Evolutionary conservation across 306 rosid genomes (phyloP), one percentile per base, ranked within the genome.

Genomic region (Hippophae tibetana): DNA sequence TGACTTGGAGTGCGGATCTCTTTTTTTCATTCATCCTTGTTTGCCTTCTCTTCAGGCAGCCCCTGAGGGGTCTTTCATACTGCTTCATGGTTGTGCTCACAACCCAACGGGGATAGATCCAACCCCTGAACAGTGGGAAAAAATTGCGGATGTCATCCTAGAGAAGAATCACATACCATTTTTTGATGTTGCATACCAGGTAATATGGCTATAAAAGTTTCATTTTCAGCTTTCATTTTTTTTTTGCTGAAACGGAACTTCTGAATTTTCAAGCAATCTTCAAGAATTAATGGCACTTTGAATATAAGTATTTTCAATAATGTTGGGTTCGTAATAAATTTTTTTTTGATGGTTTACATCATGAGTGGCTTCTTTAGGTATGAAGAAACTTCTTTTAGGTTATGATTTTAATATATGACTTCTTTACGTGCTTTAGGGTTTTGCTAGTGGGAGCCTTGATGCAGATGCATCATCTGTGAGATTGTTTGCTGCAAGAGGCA

Each of bases 51-150:
- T 69, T 14, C 70, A 92, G 99, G 86, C 82, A 13, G 96, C 96
- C 52, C 94, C 99, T 1, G 96, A 92, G 73, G 99, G 96, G 68
- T 78, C 99, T 58, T 92, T 92, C 75, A 72, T 92, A 57, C 47
- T 92, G 73, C 96, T 92, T 74, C 99, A 92, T 82, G 99, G 99
- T 68, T 92, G 99, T 77, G 99, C 99, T 57, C 99, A 92, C 77
- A 88, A 92, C 73, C 99, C 99, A 46, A 88, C 99, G 48, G 99
- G 99, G 70, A 92, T 92, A 59, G 99, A 92, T 74, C 99, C 96
- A 53, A 88, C 94, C 13, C 84, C 73, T 31, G 86, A 88, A 31
- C 99, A 92, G 73, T 92, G 99, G 99, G 93, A 82, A 68, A 88
- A 75, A 68, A 88, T 92, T 73, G 99, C 90, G 47, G 95, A 88